Base-by-base conservation (phyloP, 164 flowering plant genomes). In the Tetrastigma voinierianum region DNA sequence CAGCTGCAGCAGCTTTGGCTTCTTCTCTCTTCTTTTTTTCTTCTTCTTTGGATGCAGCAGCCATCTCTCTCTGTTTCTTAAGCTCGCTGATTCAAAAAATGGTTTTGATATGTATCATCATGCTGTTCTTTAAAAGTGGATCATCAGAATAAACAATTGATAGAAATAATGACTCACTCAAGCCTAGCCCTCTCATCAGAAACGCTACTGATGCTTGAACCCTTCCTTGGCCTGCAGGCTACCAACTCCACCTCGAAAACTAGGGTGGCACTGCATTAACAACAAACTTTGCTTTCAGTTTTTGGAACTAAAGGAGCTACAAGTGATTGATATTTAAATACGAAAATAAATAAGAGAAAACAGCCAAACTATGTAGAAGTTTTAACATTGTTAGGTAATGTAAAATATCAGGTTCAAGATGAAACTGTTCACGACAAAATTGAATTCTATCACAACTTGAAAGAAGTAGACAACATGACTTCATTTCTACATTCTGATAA, bases 1-100 rank as follows among this genome's bases (percentile, higher is more conserved):
- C 90, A n/a, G 97, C 89, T 12, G 98, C 98, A 6, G 96, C 91
- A 16, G 97, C 98, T 80, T 95, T 90, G 4, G 97, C 99, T n/a
- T n/a, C n/a, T n/a, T n/a, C n/a, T 68, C 97, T 83, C 73, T 78
- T 87, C 81, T 86, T 92, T 81, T 90, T 92, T 72, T 92, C 98
- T 76, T 89, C 99, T 76, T 92, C 98, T 70, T 92, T 92, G 40
- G 20, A 67, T 20, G 97, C 87, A 25, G 99, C 97, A 43, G 93
- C 94, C 13, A 78, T 17, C 76, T 95, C 97, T 71, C 98, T 87
- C 68, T 92, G 97, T 82, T 77, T 95, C 86, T 86, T 92, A 74
- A 95, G 86, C 72, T 95, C 96, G 49, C 99, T 95, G 80, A 46
- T 69, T 70, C n/a, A 8, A 44, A 24, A 23, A 15, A 57, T 9